Percentiles rank a stretch among this genome's conserved stretches.
Conservation (phyloP, 495 filamentous ascomycete species). For the Penicillium tannophilum region DNA sequence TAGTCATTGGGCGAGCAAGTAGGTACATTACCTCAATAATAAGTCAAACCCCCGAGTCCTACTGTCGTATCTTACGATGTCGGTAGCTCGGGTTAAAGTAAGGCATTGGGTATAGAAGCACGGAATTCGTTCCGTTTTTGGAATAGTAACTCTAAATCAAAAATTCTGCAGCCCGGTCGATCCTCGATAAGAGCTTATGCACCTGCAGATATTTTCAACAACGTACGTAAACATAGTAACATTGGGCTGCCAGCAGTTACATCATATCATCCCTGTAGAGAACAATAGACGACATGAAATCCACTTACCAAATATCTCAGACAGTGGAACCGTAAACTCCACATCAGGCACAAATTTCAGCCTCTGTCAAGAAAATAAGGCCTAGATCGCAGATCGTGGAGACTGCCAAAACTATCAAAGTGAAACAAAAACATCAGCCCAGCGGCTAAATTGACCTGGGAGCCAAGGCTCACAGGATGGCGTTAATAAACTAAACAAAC, state of each 20-base stretch:
- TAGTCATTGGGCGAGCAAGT: constrained; percentile 44
- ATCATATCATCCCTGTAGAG: no score
- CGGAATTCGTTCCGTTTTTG: no score
- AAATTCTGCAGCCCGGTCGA: no score
- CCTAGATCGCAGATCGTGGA: constrained; percentile 7
- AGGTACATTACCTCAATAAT: not conserved
- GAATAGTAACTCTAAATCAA: no score
- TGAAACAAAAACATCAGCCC: not conserved
- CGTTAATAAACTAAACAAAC: not conserved
- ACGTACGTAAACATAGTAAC: no score
- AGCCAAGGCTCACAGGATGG: not conserved
- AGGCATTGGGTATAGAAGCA: not conserved
- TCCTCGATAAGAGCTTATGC: no score
- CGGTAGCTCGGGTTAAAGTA: not conserved
- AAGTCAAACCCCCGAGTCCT: not conserved
- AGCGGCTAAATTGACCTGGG: constrained; percentile 3
- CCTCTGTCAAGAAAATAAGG: not conserved
- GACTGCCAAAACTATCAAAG: not conserved
- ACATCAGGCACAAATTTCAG: not conserved
- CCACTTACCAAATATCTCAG: no score
- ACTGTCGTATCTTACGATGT: not conserved
- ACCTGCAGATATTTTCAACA: no score
- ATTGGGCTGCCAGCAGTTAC: no score
- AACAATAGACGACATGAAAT: no score
- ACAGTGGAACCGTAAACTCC: not conserved